Conservation (phyloP, 2,329 filamentous ascomycete species). For the Eutypa lata region DNA sequence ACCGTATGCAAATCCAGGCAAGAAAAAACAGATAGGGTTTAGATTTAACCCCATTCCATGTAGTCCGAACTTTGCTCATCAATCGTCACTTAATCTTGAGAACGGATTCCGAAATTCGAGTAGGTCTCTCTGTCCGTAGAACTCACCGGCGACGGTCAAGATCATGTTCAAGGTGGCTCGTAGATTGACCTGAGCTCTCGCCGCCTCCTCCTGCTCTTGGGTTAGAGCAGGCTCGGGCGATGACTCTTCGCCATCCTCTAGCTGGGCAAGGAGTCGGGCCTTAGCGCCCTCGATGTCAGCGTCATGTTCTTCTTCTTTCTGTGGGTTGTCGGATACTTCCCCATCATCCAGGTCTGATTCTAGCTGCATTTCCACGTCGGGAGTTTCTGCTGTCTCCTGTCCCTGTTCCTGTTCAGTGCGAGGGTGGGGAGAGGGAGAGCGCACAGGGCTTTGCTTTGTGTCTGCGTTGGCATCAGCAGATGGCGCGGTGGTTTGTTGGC, state of each 20-base stretch:
- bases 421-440: constrained; percentile 8
- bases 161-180: constrained; percentile 88
- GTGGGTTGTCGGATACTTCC: constrained; percentile 31
- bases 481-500: background rate
- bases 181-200: constrained; percentile 46
- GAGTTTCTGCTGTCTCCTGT: constrained; percentile 32
- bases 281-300: constrained; percentile 47
- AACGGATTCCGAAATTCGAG: constrained; percentile 70
- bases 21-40: background rate
- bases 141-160: constrained; percentile 79
- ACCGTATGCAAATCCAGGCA: background rate
- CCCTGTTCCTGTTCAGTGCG: constrained; percentile 31
- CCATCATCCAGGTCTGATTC: constrained; percentile 34
- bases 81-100: constrained; percentile 1
- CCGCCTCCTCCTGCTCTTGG: constrained; percentile 20
- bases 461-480: background rate
- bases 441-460: constrained; percentile 17
- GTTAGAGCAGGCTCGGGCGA: constrained; percentile 17
- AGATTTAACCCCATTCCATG: too few species aligned
- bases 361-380: constrained; percentile 30
- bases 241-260: constrained; percentile 29
- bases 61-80: background rate
- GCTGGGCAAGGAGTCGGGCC: constrained; percentile 42
- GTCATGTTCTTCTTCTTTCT: constrained; percentile 20
- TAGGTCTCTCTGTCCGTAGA: constrained; percentile 85